These are phyloP conservation scores for Fusarium sp. DNA, from an alignment of 2,329 filamentous ascomycete species.

Conservation along the genomic window DNA sequence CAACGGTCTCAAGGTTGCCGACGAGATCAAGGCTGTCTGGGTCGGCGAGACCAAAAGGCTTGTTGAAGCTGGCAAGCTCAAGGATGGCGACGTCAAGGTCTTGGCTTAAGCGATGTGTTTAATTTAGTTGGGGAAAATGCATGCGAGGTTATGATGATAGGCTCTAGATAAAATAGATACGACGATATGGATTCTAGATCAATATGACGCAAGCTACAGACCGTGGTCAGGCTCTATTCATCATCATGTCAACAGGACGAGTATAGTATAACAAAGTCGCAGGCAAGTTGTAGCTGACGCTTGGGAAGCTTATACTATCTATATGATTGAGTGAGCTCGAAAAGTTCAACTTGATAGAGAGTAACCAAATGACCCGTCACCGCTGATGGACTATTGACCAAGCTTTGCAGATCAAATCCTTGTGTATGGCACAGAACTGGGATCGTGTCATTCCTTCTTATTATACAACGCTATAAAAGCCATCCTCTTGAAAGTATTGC, in stretches of 20 bases:
- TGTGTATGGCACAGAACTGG: background rate
- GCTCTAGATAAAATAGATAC: slow-evolving; percentile 41
- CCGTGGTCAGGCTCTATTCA: background rate
- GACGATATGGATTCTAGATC: slow-evolving; percentile 31
- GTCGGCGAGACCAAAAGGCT: slow-evolving; percentile 81
- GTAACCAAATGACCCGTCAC: background rate
- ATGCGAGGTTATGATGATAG: slow-evolving; percentile 31
- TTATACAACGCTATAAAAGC: too few species aligned
- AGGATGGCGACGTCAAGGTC: slow-evolving; percentile 82
- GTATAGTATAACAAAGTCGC: background rate
- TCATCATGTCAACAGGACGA: background rate
- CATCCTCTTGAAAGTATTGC: background rate
- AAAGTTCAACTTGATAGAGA: background rate
- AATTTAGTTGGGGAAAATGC: slow-evolving; percentile 1
- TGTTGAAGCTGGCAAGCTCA: slow-evolving; percentile 84
- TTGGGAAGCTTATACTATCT: too few species aligned
- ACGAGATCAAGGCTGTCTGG: slow-evolving; percentile 89
- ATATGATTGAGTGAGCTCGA: too few species aligned
- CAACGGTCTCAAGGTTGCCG: slow-evolving; percentile 79
- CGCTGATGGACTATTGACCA: background rate
- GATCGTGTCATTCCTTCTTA: background rate
- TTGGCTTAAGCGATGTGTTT: slow-evolving; percentile 54
- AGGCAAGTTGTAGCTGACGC: too few species aligned
- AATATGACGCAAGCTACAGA: slow-evolving; percentile 34
- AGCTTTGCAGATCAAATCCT: background rate